Evolutionary conservation across 495 filamentous ascomycete species (phyloP), one percentile per base, ranked within the genome.

Genomic region (Glutinoglossum americanum): DNA sequence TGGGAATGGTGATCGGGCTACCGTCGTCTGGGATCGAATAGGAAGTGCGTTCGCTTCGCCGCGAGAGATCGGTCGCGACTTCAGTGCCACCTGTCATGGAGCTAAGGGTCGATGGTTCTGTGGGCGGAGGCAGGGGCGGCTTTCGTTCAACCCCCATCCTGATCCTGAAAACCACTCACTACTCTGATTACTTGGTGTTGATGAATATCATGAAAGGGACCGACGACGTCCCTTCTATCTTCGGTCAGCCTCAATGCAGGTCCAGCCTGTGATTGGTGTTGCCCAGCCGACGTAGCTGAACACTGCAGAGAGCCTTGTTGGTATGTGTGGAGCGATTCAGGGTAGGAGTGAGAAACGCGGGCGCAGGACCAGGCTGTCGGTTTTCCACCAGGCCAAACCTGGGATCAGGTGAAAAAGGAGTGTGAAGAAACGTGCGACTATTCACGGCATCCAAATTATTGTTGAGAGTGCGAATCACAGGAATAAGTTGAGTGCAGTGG

Each of bases 11-110:
- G 62, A 97, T 77, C 41, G 87, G 85, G 60, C 85, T 89, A 64
- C 92, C 93, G 80, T 99, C 90, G 69, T 94, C 90, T 26, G 89
- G 92, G 57, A 99, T 80, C 51, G 85, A 90, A 72, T 93, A 95
- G 56, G 85, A 83, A 54, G 83, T 83, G 72, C 78, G 79, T 71
- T 86, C 84, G 68, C 83, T 87, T 63, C 78, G 77, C 63, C 84
- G 83, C 66, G 84, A 89, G 63, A 86, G 61, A 68, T 83, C 80
- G 64, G 81, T 85, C 62, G 80, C 87, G 65, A 90, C 72, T 72
- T 94, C 88, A 51, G 57, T 59, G 60, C 74, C 78, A 61, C 68
- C 74, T 53, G 74, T 72, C 39, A 74, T 70, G 59, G 76, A 76
- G 30, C 54, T 51, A 26, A 58, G 53, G 64, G 80, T 80, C 60